Base-by-base conservation (phyloP, 2,329 filamentous ascomycete species). In the Pestalotiopsis sp. region DNA sequence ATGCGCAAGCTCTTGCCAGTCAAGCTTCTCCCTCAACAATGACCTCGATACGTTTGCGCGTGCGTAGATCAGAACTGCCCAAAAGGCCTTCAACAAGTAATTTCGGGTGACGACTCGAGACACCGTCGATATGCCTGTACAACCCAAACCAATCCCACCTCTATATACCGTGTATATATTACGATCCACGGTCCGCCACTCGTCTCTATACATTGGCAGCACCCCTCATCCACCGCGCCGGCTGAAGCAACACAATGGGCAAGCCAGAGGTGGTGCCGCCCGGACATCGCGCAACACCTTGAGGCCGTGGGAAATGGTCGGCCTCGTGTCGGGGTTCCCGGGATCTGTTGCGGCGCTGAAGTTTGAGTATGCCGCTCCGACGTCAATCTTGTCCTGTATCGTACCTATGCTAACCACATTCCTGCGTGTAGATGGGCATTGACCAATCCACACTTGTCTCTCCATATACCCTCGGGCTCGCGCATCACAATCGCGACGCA, bases 151-250 rank as follows among this genome's bases (percentile, higher is more conserved):
- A 0, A 93, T 98, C 25, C 95, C 95, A 11, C 91, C 95, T 1
- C 91, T 98, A 72, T 98, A 98, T 78, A 94, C 93, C 73, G 97
- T 96, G 78, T 98, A 99, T 79, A 88, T 98, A 17, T 88, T 98
- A 45, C 92, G 95, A 23, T 98, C 95, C 0, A 94, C 91, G 0
- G 86, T 94, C 11, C 87, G 89, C 60, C 90, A 90, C 76, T 86
- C 87, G 36, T 89, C 87, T 2, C 86, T 95, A 36, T 99, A 99
- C 80, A 92, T 98, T 67, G 96, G 96, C 66, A 97, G 93, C 58
- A 98, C 96, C 1, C 95, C 95, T 0, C 90, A 98, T 76, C 95
- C 96, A 57, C 90, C 90, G 1, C 88, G 95, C 69, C 92, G 96
- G 14, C 85, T 98, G 27, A 90, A 90, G 70, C 96, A 98, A 79